Conservation (phyloP, 805 yeast species). For the Ogataea ganodermae region DNA sequence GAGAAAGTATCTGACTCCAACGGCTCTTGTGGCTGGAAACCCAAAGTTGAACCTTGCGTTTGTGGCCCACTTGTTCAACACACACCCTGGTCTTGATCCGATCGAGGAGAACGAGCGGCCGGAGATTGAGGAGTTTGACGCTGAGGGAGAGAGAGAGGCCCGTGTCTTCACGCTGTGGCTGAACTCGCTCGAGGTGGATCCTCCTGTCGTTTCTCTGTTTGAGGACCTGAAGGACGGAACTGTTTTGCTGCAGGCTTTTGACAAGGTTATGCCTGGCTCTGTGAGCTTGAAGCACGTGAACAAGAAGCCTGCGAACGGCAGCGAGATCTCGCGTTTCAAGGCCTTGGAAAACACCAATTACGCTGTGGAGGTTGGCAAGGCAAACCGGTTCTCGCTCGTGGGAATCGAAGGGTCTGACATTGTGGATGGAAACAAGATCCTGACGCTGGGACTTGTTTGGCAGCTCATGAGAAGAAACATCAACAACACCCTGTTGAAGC, state of each 20-base stretch:
- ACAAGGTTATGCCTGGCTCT: slow-evolving; percentile 92
- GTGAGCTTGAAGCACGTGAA: slow-evolving; percentile 80
- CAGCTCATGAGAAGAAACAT: slow-evolving; percentile 98
- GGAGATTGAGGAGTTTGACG: slow-evolving; percentile 97
- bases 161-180: slow-evolving; percentile 97
- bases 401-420: slow-evolving; percentile 99
- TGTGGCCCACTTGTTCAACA: slow-evolving; percentile 95
- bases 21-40: slow-evolving; percentile 90
- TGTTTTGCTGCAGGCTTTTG: slow-evolving; percentile 86
- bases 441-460: slow-evolving; percentile 95
- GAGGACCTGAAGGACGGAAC: slow-evolving; percentile 95
- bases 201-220: slow-evolving; percentile 86
- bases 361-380: slow-evolving; percentile 95
- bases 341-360: slow-evolving; percentile 97
- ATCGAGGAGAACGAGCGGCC: slow-evolving; percentile 87
- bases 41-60: slow-evolving; percentile 96
- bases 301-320: slow-evolving; percentile 75
- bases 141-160: slow-evolving; percentile 99
- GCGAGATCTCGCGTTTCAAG: slow-evolving; percentile 84
- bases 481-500: slow-evolving; percentile 72
- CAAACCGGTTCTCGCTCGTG: slow-evolving; percentile 87
- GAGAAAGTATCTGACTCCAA: slow-evolving; percentile 93
- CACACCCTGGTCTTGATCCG: slow-evolving; percentile 95
- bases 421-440: slow-evolving; percentile 85
- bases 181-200: slow-evolving; percentile 93